Evolutionary conservation across 1,284 basidiomycete genomes (phyloP), one percentile per base, ranked within the genome.

Genomic region (Hypsizygus ulmarius): DNA sequence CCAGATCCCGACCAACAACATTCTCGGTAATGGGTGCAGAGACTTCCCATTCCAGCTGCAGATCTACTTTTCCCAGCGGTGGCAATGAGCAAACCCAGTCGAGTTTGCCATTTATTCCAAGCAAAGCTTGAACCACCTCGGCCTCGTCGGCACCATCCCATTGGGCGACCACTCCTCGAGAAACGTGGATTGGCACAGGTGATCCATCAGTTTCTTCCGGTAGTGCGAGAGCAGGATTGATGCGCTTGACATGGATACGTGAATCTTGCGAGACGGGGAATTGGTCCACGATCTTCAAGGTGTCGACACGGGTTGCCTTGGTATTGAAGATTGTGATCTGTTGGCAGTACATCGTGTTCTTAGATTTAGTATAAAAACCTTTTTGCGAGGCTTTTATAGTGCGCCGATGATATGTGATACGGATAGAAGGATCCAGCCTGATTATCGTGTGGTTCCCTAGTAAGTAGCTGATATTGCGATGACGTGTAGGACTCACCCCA

Each of bases 261-360:
- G 61, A 37, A 41, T 68, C 63, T 46, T 67, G 59, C 15, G 68
- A 69, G 1, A 69, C 55, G 4, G 70, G 71, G 16, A 71, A 57
- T 12, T 65, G 62, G 39, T 71, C 70, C 27, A 66, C 28, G 48
- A 71, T 53, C 46, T 62, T 65, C 39, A 72, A 48, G 21, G 58
- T 45, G 16, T 42, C 39, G 39, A 68, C 41, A 1, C 57, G 15
- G 3, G 52, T 44, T 11, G 53, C 39, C 45, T 68, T 71, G 25
- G 64, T 64, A 58, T 69, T 68, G 56, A 59, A 57, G 7, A 69
- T 43, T 0, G 62, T 63, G 49, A 69, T 64, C 28, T 59, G 58
- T 47, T 69, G 69, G 7, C 56, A 56, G 52, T 54, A 68, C 14
- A 52, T 47, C 28, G 59, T 53, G 18, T 43, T 63, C 3, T 54